Conservation (phyloP, 2,329 filamentous ascomycete genomes). For the Amphichorda felina region DNA sequence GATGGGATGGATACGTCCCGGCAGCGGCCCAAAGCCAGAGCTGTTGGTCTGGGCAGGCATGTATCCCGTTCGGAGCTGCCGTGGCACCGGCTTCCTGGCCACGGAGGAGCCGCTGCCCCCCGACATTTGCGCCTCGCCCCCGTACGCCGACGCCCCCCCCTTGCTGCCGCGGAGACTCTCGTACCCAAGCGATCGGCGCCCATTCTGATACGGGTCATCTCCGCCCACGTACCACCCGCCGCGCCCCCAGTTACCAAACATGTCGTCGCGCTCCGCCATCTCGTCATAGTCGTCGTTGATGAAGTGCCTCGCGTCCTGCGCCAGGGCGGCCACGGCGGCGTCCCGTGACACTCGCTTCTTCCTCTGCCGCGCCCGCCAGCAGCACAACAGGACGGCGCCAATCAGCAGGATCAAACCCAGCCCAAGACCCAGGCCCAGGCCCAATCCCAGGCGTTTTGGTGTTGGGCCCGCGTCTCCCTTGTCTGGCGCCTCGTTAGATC, state of each 20-base stretch:
- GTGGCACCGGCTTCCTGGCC: constrained; percentile 18
- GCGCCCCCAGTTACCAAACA: constrained; percentile 14
- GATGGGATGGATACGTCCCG: constrained; percentile 43
- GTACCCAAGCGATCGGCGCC: constrained; percentile 32
- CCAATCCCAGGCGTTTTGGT: constrained; percentile 37
- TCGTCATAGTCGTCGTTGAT: constrained; percentile 25
- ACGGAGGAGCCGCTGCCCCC: constrained; percentile 1
- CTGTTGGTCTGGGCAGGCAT: constrained; percentile 14
- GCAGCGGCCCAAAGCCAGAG: constrained; percentile 3
- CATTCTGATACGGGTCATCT: constrained; percentile 27
- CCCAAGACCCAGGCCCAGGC: constrained; percentile 54
- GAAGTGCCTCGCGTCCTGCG: constrained; percentile 36
- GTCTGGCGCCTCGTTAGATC: constrained; percentile 9
- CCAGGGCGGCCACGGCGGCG: constrained; percentile 32
- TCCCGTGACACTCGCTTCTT: constrained; percentile 26
- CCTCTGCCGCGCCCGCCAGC: constrained; percentile 32
- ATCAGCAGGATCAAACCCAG: constrained; percentile 35
- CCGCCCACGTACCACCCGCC: constrained; percentile 33
- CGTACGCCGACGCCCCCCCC: constrained; percentile 4
- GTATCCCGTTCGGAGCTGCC: constrained; percentile 15
- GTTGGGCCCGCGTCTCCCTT: constrained; percentile 8
- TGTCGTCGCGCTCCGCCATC: constrained; percentile 28
- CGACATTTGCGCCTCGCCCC: not conserved
- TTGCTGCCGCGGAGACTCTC: constrained; percentile 29
- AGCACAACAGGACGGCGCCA: constrained; percentile 34